Evolutionary conservation across 345 rosid species (phyloP).

Genomic region (Dipteronia sinensis): DNA sequence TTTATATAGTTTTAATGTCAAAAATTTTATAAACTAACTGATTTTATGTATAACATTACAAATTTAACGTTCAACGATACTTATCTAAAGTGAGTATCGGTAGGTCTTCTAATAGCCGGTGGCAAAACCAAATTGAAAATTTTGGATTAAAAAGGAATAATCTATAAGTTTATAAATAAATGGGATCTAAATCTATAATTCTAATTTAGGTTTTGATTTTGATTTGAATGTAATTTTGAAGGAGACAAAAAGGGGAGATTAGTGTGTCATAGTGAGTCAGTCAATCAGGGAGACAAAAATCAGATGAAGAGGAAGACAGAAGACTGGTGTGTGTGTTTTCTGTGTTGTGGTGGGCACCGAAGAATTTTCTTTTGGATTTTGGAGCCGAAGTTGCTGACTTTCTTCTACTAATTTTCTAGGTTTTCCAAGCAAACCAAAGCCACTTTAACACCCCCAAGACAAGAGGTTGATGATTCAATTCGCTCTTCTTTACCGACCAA

Average conservation of each 20-base stretch:
- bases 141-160: not conserved
- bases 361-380: constrained; percentile 16
- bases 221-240: not conserved
- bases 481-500: constrained; percentile 19
- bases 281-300: not conserved
- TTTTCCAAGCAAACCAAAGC: not conserved
- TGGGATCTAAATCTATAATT: not conserved
- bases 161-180: no score
- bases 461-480: constrained; percentile 3
- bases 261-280: not conserved
- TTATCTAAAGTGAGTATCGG: no score
- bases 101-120: no score
- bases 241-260: not conserved
- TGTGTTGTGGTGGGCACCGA: not conserved
- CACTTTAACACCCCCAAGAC: not conserved
- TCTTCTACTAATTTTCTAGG: not conserved
- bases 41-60: no score
- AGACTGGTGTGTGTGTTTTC: not conserved
- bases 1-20: no score
- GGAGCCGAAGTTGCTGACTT: constrained; percentile 27
- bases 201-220: no score
- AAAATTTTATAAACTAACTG: no score
- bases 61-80: no score
- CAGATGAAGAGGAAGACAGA: not conserved
- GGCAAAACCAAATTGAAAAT: not conserved